A percentile compares a stretch with the other conserved stretches of the same genome.
These are phyloP conservation scores for Talaromyces nanjingensis DNA, from an alignment of 495 filamentous ascomycete species.

Conservation along the genomic window DNA sequence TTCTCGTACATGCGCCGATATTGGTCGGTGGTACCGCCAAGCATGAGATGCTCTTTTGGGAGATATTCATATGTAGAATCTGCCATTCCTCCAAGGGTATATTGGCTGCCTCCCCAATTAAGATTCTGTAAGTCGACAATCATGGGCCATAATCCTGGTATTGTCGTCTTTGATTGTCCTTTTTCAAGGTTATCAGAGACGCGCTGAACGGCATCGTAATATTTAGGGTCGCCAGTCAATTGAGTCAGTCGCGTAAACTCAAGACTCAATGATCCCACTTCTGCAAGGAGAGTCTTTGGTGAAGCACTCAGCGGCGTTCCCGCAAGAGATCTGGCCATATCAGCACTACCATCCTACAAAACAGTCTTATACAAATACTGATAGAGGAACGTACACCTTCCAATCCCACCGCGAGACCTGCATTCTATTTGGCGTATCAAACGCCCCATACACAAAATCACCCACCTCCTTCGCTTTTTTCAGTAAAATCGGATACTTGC, in stretches of 20 bases:
- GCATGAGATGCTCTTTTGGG: conserved; percentile 71
- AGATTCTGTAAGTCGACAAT: conserved; percentile 56
- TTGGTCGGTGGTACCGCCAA: conserved; percentile 72
- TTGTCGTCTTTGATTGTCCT: conserved; percentile 56
- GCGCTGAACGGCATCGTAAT: conserved; percentile 88
- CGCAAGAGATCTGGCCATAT: conserved; percentile 22
- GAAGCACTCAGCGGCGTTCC: conserved; percentile 34
- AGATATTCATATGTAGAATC: conserved; percentile 97
- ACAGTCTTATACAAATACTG: background rate
- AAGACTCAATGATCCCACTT: conserved; percentile 79
- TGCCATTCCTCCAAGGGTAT: conserved; percentile 77
- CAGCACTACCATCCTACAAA: background rate
- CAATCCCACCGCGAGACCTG: conserved; percentile 34
- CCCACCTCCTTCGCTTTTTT: conserved; percentile 82
- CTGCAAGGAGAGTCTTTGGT: conserved; percentile 53
- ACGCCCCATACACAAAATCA: conserved; percentile 81
- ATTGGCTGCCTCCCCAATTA: conserved; percentile 45
- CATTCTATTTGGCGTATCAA: conserved; percentile 96
- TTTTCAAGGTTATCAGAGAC: conserved; percentile 76
- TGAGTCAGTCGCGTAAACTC: conserved; percentile 94
- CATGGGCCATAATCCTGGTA: conserved; percentile 82
- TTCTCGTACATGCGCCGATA: conserved; percentile 75
- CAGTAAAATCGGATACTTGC: conserved; percentile 59
- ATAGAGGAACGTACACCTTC: conserved; percentile 4
- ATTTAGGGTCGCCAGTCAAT: conserved; percentile 74